Conservation (phyloP, 306 rosid species). For the Psophocarpus tetragonolobus region DNA sequence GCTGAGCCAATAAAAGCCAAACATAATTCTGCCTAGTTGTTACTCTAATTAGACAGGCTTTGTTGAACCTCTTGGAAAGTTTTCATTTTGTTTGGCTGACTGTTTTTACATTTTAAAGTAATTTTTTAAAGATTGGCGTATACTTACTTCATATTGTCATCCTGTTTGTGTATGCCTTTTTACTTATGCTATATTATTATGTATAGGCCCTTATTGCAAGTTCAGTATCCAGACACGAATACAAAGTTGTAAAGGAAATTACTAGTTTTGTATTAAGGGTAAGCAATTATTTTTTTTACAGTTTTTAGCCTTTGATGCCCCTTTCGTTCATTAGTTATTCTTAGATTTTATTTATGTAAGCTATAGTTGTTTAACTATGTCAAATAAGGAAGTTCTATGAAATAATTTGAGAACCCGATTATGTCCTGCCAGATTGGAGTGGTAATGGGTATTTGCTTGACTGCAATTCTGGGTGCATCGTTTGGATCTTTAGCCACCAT, state of each 20-base stretch:
- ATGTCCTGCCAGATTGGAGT: slow-evolving; percentile 72
- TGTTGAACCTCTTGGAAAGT: slow-evolving; percentile 5
- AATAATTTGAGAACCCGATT: slow-evolving; percentile 31
- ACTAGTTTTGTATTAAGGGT: slow-evolving; percentile 64
- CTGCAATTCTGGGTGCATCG: slow-evolving; percentile 71
- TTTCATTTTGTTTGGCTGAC: slow-evolving; percentile 23
- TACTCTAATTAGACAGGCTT: slow-evolving; percentile 3
- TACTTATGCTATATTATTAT: slow-evolving; percentile 33
- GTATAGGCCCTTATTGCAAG: slow-evolving; percentile 87
- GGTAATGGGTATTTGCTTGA: slow-evolving; percentile 64
- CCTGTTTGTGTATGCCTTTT: slow-evolving; percentile 1
- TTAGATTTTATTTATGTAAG: background rate
- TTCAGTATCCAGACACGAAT: slow-evolving; percentile 77
- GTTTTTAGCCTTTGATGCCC: slow-evolving; percentile 24
- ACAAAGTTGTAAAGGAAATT: slow-evolving; percentile 72
- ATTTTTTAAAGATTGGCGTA: background rate
- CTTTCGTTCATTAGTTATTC: slow-evolving; percentile 10
- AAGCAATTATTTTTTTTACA: slow-evolving; percentile 16
- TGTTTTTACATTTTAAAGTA: background rate
- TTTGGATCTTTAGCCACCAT: slow-evolving; percentile 78
- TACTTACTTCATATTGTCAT: background rate
- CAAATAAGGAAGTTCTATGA: slow-evolving; percentile 24
- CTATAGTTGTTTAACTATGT: slow-evolving; percentile 19
- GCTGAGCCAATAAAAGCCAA: slow-evolving; percentile 20
- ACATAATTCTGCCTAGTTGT: slow-evolving; percentile 4